Percentiles rank a stretch among this genome's conserved stretches.
Evolutionary conservation across 129 eudicot species (phyloP).

Genomic region (Lactuca saligna): DNA sequence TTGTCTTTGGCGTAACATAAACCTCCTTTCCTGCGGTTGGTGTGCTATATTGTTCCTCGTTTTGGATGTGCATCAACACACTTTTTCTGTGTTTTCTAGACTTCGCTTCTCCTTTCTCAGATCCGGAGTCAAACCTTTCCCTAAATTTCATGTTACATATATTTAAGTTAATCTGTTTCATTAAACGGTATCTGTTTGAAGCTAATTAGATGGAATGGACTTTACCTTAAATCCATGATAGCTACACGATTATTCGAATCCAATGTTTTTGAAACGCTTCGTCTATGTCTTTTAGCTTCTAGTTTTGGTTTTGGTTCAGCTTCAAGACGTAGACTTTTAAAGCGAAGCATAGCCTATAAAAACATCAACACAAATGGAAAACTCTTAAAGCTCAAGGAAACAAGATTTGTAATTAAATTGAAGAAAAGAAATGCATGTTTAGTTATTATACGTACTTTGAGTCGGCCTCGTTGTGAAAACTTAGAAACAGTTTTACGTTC

Average conservation of each 20-base stretch:
- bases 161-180: neutral
- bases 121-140: slow-evolving; percentile 42
- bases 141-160: slow-evolving; percentile 29
- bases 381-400: neutral
- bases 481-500: slow-evolving; percentile 54
- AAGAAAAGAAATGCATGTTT: slow-evolving; percentile 1
- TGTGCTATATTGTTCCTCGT: slow-evolving; percentile 18
- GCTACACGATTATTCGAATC: slow-evolving; percentile 32
- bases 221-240: slow-evolving; percentile 36
- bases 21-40: slow-evolving; percentile 1
- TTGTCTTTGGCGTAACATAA: slow-evolving; percentile 17
- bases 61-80: slow-evolving; percentile 10
- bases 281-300: slow-evolving; percentile 28
- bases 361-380: neutral
- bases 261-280: slow-evolving; percentile 9
- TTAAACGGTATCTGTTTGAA: neutral
- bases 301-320: slow-evolving; percentile 19
- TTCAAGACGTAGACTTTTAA: slow-evolving; percentile 49
- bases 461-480: slow-evolving; percentile 68
- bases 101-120: slow-evolving; percentile 28
- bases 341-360: slow-evolving; percentile 58
- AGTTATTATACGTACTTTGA: slow-evolving; percentile 54
- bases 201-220: neutral
- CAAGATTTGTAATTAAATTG: neutral
- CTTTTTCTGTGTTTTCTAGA: slow-evolving; percentile 21